Evolutionary conservation across 768 basidiomycete genomes (phyloP).

Genomic region (Dioszegia aurantiaca): DNA sequence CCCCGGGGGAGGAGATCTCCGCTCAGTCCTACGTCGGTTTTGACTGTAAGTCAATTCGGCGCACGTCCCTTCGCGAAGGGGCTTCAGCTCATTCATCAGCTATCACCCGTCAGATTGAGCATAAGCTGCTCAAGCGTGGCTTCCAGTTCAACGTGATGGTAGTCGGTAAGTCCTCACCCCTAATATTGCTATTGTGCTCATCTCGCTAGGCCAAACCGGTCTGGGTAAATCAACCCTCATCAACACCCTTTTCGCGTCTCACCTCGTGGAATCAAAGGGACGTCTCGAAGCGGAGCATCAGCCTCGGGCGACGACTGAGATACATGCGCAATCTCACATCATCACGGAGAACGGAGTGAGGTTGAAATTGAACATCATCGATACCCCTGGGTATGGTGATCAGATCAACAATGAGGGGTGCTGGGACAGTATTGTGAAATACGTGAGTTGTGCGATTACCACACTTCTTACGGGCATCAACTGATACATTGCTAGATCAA

Average conservation of each 20-base stretch:
- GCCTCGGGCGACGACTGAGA: slow-evolving; percentile 93
- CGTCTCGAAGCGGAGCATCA: slow-evolving; percentile 81
- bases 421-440: slow-evolving; percentile 99
- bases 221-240: slow-evolving; percentile 98
- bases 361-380: slow-evolving; percentile 93
- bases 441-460: slow-evolving; percentile 58
- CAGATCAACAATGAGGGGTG: slow-evolving; percentile 99
- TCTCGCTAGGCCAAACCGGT: slow-evolving; percentile 69
- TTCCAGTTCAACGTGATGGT: slow-evolving; percentile 99
- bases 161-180: slow-evolving; percentile 69
- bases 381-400: slow-evolving; percentile 98
- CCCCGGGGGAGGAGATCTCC: slow-evolving; percentile 67
- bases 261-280: slow-evolving; percentile 96
- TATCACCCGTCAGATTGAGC: slow-evolving; percentile 95
- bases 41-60: slow-evolving; percentile 59
- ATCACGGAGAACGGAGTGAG: slow-evolving; percentile 95
- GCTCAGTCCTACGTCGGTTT: slow-evolving; percentile 94
- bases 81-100: slow-evolving; percentile 44
- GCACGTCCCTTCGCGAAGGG: neutral
- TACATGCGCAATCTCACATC: slow-evolving; percentile 91
- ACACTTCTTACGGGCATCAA: neutral
- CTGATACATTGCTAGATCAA: slow-evolving; percentile 46
- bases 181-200: slow-evolving; percentile 55
- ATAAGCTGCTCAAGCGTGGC: slow-evolving; percentile 97
- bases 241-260: slow-evolving; percentile 98